Base-by-base conservation (phyloP, 805 yeast species). In the Candida germanica region DNA sequence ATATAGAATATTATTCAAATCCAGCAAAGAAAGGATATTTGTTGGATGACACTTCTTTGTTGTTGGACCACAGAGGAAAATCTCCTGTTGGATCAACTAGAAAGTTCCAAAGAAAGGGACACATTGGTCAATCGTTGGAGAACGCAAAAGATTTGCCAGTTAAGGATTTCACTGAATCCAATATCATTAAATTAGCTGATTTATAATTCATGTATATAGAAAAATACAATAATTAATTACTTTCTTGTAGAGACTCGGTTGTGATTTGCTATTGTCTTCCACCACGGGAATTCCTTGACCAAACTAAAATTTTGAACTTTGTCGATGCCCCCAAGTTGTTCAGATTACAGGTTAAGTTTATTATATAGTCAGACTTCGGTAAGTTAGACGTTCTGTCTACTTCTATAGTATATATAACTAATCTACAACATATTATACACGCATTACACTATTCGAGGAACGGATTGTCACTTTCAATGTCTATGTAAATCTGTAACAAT, bases 11-110 rank as follows among this genome's bases (percentile, higher is more conserved):
- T 60, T 91, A 93, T 64, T 77, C 87, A 32, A 73, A 79, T 55
- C 72, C 74, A 2, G 79, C 69, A 24, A 79, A 78, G 53, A 75
- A 87, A 47, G 98, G 98, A 6, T 91, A 87, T 55, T 62, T 88
- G 42, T 60, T 64, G 49, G 50, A 65, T 35, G 62, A 66, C 46
- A 53, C 55, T 7, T 51, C 62, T n/a, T 44, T 64, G 32, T 59
- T 67, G 39, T 61, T 67, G 51, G 71, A 67, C 44, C 58, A 55
- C 40, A 43, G 65, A 43, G 55, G 43, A 33, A 43, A 33, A 32
- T 36, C 36, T 24, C 35, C 16, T 45, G 23, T 20, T 20, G 39
- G 19, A 44, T 31, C 39, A 11, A 51, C 35, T 18, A 54, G 48
- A 32, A 54, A 48, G 41, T 34, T 35, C 19, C 51, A 46, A 15